A percentile compares a stretch with the other conserved stretches of the same genome.
These are phyloP conservation scores for Symbiodinium pilosum DNA, from an alignment of 73 alveolate genomes.

Conservation along the genomic window DNA sequence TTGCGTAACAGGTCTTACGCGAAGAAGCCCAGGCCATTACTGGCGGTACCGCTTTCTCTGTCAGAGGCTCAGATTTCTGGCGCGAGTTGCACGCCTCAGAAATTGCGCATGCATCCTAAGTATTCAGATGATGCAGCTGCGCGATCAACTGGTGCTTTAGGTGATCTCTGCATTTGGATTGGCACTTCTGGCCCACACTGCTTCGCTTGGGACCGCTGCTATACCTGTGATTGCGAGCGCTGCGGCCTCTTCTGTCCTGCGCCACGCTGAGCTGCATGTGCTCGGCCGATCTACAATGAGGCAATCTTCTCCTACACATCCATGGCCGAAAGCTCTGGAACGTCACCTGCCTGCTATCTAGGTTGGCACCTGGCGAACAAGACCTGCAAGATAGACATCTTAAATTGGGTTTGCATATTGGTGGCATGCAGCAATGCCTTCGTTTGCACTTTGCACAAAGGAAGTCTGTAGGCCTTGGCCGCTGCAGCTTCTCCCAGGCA, in stretches of 20 bases:
- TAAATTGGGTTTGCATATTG: no score
- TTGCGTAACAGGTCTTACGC: slow-evolving; percentile 42
- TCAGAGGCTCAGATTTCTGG: background rate
- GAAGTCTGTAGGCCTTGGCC: slow-evolving; percentile 90
- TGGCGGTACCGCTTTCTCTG: slow-evolving; percentile 64
- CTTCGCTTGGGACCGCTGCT: slow-evolving; percentile 69
- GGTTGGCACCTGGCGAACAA: no score
- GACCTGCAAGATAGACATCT: no score
- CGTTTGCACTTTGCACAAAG: no score
- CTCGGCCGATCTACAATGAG: background rate
- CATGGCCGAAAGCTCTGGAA: slow-evolving; percentile 86
- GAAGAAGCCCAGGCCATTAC: slow-evolving; percentile 59
- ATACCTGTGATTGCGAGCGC: slow-evolving; percentile 78
- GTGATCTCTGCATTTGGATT: slow-evolving; percentile 35
- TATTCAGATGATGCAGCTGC: background rate
- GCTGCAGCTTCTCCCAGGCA: slow-evolving; percentile 91
- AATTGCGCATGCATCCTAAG: no score
- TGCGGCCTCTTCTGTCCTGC: background rate
- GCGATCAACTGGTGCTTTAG: background rate
- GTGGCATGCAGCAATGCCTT: no score
- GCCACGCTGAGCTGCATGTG: background rate
- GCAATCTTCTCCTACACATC: slow-evolving; percentile 74
- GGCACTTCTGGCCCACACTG: slow-evolving; percentile 48
- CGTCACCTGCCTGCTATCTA: no score
- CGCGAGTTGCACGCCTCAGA: no score